Conservation (phyloP, 768 basidiomycete genomes). For the Boletus sp. region DNA sequence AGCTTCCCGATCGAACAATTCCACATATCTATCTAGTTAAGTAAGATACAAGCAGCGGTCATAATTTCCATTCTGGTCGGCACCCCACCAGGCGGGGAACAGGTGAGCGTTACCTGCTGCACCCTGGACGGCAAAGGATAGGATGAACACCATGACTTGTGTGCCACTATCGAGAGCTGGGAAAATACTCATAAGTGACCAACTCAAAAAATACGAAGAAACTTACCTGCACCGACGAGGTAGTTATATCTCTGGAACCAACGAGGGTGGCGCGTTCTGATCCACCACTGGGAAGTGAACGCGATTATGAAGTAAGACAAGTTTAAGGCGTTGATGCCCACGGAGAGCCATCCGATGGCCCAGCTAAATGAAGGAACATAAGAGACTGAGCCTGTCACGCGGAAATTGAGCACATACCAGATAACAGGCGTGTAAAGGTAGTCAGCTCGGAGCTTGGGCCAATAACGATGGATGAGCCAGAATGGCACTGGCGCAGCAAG, state of each 20-base stretch:
- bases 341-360: slow-evolving; percentile 16
- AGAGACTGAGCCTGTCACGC: neutral
- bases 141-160: slow-evolving; percentile 56
- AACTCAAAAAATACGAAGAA: neutral
- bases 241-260: slow-evolving; percentile 41
- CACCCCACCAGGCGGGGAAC: slow-evolving; percentile 61
- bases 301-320: slow-evolving; percentile 20
- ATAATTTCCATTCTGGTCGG: slow-evolving; percentile 48
- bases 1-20: no score
- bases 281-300: slow-evolving; percentile 37
- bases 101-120: slow-evolving; percentile 46
- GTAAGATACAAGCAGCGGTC: slow-evolving; percentile 23
- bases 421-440: slow-evolving; percentile 32
- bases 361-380: slow-evolving; percentile 9
- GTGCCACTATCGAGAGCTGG: slow-evolving; percentile 38
- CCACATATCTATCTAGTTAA: slow-evolving; percentile 2
- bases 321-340: slow-evolving; percentile 28
- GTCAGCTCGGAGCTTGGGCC: slow-evolving; percentile 9
- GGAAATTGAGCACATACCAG: slow-evolving; percentile 15
- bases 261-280: slow-evolving; percentile 35
- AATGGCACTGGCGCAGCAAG: slow-evolving; percentile 39
- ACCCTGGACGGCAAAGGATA: slow-evolving; percentile 51
- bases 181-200: neutral
- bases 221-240: slow-evolving; percentile 40
- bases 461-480: slow-evolving; percentile 35